These are phyloP conservation scores for Nephelium lappaceum DNA, from an alignment of 345 rosid species.

Conservation along the genomic window DNA sequence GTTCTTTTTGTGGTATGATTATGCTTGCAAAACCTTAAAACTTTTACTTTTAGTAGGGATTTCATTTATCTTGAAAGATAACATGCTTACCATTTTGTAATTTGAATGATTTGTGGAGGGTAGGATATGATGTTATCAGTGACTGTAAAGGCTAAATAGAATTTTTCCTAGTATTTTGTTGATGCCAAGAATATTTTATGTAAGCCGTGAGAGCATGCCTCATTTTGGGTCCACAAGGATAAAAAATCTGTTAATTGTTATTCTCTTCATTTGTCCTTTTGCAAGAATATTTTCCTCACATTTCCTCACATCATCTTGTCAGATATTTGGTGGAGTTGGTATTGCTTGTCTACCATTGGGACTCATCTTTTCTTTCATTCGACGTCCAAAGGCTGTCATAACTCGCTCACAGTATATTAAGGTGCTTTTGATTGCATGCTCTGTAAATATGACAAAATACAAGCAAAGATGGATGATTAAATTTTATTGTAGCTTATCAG, in stretches of 20 bases:
- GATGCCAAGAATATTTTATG: neutral
- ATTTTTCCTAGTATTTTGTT: neutral
- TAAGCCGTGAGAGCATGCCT: neutral
- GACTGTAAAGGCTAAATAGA: neutral
- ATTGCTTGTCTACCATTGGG: constrained; percentile 94
- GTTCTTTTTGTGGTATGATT: constrained; percentile 84
- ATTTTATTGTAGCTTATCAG: constrained; percentile 12
- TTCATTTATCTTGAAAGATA: neutral
- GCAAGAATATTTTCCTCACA: constrained; percentile 3
- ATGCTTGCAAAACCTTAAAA: constrained; percentile 15
- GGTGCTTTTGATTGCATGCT: constrained; percentile 44
- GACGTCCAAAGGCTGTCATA: constrained; percentile 98
- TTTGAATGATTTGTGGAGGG: neutral
- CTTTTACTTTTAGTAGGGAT: neutral
- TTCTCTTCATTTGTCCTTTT: neutral
- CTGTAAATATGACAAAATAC: neutral
- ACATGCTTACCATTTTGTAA: neutral
- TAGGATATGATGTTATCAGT: neutral
- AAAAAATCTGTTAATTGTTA: neutral
- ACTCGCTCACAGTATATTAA: constrained; percentile 97
- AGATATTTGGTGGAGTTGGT: constrained; percentile 99
- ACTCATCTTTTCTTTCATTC: constrained; percentile 88
- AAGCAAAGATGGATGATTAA: neutral
- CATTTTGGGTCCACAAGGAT: neutral
- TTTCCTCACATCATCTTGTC: constrained; percentile 25